Evolutionary conservation across 2,329 filamentous ascomycete genomes (phyloP), one percentile per base, ranked within the genome.

Genomic region (Pseudogymnoascus sp.): DNA sequence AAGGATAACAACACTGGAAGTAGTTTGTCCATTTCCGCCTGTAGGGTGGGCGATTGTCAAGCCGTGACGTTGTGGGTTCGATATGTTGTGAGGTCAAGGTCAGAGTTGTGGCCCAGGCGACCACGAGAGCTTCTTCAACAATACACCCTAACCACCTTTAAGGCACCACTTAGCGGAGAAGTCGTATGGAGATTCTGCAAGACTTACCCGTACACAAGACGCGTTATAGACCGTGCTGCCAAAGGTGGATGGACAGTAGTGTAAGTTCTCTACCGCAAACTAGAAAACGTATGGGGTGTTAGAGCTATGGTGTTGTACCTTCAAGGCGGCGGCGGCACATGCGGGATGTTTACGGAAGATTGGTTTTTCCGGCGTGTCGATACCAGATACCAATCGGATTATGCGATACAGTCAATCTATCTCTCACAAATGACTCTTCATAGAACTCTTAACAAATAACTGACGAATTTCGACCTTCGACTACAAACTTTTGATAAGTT

Each of bases 1-100:
- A 78, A 77, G 7, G 75, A 71, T 37, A 75, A 71, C 37, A 79
- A 68, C 61, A 70, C 71, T 8, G 71, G 67, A 5, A 78, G 71
- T 33, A 76, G 60, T 16, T 76, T 72, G 61, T 73, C 72, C 72
- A 74, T 74, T 31, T 31, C 47, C 24, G n/a, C 5, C 24, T 53
- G 26, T 53, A 16, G 26, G 24, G 47, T 5, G 47, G 24, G 24
- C 29, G 5, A 31, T 29, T 53, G 47, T 53, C 47, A 53, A 53
- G 24, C 47, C 24, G 47, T 53, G 47, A 53, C 47, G 47, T 53
- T 53, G 47, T 53, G 24, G 10, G 47, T 2, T 53, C 26, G 47
- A 47, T 29, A 16, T 10, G 24, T 53, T 53, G 24, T 31, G 26
- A 31, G 47, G 47, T 31, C 3, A 16, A 53, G 6, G 47, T 44